Conservation (phyloP, 2,329 filamentous ascomycete genomes). For the Ceratocystis alfenasii region DNA sequence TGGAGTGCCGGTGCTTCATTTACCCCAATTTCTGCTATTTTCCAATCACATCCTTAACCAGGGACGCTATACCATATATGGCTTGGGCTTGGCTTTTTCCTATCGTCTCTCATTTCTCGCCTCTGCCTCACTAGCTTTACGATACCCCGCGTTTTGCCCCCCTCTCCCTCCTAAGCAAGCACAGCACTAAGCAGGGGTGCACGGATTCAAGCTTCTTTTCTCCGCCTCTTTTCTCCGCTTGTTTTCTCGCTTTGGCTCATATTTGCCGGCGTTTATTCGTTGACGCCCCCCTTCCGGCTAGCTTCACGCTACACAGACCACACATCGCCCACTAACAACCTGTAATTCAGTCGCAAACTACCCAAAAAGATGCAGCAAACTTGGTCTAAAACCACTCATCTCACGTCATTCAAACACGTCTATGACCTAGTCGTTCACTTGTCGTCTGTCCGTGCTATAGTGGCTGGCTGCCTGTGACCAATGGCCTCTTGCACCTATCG, state of each 20-base stretch:
- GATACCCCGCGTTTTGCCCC: slow-evolving; percentile 5
- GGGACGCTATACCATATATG: not conserved
- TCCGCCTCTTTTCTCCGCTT: slow-evolving; percentile 6
- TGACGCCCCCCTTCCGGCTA: slow-evolving; percentile 7
- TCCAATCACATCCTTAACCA: not conserved
- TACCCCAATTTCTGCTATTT: not conserved
- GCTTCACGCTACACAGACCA: slow-evolving; percentile 5
- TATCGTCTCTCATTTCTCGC: not conserved
- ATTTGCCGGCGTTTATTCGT: slow-evolving; percentile 6
- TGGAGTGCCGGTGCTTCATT: not conserved
- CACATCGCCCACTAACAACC: not conserved
- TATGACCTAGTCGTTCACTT: not conserved
- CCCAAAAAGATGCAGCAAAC: not conserved
- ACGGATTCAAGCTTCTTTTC: slow-evolving; percentile 11
- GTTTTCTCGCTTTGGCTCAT: not conserved
- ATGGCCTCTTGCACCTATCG: not conserved
- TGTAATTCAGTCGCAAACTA: not conserved
- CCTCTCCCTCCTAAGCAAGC: not conserved
- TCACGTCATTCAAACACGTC: not conserved
- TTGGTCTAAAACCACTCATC: slow-evolving; percentile 1
- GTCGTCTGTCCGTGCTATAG: not conserved
- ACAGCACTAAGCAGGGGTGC: not conserved
- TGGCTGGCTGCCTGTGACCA: not conserved
- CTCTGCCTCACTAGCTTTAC: not conserved
- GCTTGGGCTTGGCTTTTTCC: not conserved